Evolutionary conservation across 768 basidiomycete genomes (phyloP), one percentile per base, ranked within the genome.

Genomic region (Dacryopinax primogenitus): DNA sequence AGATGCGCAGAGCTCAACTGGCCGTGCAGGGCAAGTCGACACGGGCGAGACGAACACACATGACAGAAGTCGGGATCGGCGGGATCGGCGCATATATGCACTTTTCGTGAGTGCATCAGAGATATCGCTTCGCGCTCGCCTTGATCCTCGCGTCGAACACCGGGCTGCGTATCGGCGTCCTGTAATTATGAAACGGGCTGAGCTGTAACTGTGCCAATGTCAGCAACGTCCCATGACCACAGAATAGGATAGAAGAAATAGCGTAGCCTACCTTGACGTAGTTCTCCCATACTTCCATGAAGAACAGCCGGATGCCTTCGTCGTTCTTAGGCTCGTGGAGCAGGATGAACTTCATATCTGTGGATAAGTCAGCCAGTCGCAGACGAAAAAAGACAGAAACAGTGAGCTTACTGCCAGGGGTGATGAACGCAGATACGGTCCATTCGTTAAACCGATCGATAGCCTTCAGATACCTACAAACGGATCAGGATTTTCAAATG

Each of bases 381-480:
- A 58, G 26, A 73, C 67, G 72, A 71, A 66, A 65, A 47, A 28
- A 66, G 39, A 32, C n/a, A 39, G 23, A 33, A 13, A 63, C 62
- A 33, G 34, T 39, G 66, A 62, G 71, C 92, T 78, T 76, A 98
- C 95, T 96, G 67, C 88, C 90, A 0, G 94, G 86, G 0, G 96
- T 98, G 21, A 98, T 80, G 77, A 97, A 98, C 33, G 90, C 92
- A 16, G 96, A 98, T 21, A 98, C 86, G 1, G 86, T 94, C 96
- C 96, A 99, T 73, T 98, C 96, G 72, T 98, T 97, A 77, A 97
- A 96, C 78, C 88, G 91, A 81, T 99, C 96, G 66, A 98, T 86
- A 18, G 86, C 84, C 73, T 94, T 95, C 65, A 97, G 80, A 75
- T 97, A 97, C 88, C 96, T 98, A 72, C 18, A 39, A 47, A 28